Evolutionary conservation across 345 rosid species (phyloP).

Genomic region (Gossypium longicalyx): DNA sequence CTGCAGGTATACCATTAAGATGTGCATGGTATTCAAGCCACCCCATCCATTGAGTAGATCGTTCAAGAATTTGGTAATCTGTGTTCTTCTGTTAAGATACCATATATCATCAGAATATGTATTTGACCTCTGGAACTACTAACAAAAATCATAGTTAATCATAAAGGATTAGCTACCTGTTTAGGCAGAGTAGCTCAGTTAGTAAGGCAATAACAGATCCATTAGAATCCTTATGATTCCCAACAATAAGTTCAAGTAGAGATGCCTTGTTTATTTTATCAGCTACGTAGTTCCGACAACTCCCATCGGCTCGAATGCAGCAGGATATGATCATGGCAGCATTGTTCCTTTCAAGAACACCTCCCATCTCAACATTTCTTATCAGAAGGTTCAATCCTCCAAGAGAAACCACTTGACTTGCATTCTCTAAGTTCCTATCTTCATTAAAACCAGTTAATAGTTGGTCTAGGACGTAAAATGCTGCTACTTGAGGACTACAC

Average conservation of each 20-base stretch:
- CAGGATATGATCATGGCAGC: constrained; percentile 36
- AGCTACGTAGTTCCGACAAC: constrained; percentile 47
- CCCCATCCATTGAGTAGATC: constrained; percentile 38
- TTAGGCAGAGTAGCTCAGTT: constrained; percentile 44
- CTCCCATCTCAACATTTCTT: constrained; percentile 31
- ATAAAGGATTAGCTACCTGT: constrained; percentile 31
- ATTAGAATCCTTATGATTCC: constrained; percentile 23
- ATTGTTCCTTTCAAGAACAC: constrained; percentile 31
- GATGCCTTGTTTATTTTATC: constrained; percentile 42
- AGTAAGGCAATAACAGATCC: constrained; percentile 33
- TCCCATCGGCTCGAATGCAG: constrained; percentile 44
- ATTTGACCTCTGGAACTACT: not conserved
- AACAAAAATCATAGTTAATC: not conserved
- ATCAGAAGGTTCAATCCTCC: constrained; percentile 49
- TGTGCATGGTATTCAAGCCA: constrained; percentile 50
- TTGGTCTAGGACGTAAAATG: constrained; percentile 49
- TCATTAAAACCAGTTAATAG: constrained; percentile 58
- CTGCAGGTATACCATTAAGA: constrained; percentile 44
- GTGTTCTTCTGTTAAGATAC: constrained; percentile 35
- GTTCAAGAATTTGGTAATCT: constrained; percentile 30
- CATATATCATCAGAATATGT: constrained; percentile 8
- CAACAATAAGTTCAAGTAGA: constrained; percentile 49
- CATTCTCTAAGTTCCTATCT: constrained; percentile 57
- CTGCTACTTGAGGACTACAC: constrained; percentile 51
- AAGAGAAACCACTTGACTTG: constrained; percentile 40